Evolutionary conservation across 768 basidiomycete species (phyloP).

Genomic region (Panaeolus papilionaceus): DNA sequence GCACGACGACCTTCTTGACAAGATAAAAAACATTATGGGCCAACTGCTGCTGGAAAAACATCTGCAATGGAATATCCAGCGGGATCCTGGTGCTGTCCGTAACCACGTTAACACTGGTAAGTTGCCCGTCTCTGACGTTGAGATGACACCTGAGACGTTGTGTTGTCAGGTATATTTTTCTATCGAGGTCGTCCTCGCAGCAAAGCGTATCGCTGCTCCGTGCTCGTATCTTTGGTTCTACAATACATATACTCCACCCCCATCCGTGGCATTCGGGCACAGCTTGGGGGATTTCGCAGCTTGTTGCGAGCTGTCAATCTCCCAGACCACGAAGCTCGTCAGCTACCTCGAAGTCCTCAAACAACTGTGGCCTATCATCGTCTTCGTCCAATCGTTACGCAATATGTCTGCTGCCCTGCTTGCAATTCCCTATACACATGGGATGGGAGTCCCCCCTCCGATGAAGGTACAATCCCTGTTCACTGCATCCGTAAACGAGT

Average conservation of each 20-base stretch:
- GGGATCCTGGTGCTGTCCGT: not conserved
- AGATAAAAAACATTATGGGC: not conserved
- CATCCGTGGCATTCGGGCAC: not conserved
- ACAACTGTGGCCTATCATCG: not conserved
- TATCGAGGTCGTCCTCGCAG: not conserved
- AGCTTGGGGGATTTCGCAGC: not conserved
- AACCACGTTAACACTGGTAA: not conserved
- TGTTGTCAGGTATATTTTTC: not conserved
- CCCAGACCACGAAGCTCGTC: not conserved
- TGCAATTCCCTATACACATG: not conserved
- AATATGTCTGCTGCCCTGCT: not conserved
- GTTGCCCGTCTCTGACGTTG: not conserved
- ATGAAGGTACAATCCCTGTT: not conserved
- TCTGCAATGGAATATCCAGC: not conserved
- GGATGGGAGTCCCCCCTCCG: not conserved
- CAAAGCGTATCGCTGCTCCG: not conserved
- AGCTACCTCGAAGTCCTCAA: not conserved
- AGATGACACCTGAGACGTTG: not conserved
- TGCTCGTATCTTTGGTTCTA: not conserved
- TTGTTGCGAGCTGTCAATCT: not conserved
- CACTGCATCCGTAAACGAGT: not conserved
- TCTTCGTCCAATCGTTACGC: not conserved
- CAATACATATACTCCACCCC: not conserved
- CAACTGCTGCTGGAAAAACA: not conserved
- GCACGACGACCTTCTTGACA: not conserved